Conservation (phyloP, 2,329 filamentous ascomycete species). For the Aureobasidium vineae region DNA sequence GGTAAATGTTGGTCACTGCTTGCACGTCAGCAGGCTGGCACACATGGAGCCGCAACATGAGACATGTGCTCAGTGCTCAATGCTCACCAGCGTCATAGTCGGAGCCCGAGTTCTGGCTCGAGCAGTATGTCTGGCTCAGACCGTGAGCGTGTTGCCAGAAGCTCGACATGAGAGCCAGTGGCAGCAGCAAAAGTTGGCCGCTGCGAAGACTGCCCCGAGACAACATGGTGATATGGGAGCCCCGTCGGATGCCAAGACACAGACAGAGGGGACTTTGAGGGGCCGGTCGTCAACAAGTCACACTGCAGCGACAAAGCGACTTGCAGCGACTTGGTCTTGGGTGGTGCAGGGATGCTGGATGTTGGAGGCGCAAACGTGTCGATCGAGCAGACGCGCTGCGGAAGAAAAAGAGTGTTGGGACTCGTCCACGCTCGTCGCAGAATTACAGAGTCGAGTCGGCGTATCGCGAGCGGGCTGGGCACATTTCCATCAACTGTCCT, state of each 20-base stretch:
- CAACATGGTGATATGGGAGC: constrained; percentile 2
- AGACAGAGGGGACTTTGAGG: constrained; percentile 31
- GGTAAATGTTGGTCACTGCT: constrained; percentile 44
- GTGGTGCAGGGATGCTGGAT: constrained; percentile 7
- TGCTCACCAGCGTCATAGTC: constrained; percentile 39
- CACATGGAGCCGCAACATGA: background rate
- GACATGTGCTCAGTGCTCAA: background rate
- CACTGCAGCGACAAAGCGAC: constrained; percentile 26
- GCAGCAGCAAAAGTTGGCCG: constrained; percentile 25
- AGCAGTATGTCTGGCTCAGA: constrained; percentile 45
- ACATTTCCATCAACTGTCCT: constrained; percentile 21
- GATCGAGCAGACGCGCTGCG: constrained; percentile 18
- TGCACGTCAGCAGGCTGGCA: constrained; percentile 30
- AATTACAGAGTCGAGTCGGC: constrained; percentile 22
- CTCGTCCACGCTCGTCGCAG: constrained; percentile 4
- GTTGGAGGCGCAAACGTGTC: constrained; percentile 15
- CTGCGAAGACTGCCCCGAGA: background rate
- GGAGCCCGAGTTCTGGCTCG: constrained; percentile 45
- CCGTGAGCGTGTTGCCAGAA: constrained; percentile 28
- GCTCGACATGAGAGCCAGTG: constrained; percentile 25
- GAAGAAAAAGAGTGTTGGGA: constrained; percentile 23
- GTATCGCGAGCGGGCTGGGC: constrained; percentile 5
- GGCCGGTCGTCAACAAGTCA: constrained; percentile 27
- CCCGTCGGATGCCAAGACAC: constrained; percentile 33
- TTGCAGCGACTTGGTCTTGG: constrained; percentile 4